phyloP scores from a whole-genome alignment of 78 protist genomes.

The Corallochytrium limacisporum region DNA sequence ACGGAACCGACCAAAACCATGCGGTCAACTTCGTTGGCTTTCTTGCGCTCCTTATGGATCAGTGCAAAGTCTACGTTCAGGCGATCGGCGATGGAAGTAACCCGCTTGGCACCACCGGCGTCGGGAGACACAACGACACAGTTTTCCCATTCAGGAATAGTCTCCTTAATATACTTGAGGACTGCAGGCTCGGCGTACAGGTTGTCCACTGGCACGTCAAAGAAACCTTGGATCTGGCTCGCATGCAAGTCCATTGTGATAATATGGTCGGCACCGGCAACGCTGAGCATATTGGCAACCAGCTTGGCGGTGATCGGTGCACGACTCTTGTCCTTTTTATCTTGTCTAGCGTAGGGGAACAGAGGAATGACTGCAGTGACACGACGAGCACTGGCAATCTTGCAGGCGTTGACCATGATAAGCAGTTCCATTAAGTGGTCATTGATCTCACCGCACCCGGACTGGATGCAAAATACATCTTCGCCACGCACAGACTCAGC shows the following conservation, averaged over 20 bases:
- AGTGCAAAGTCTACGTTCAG: conserved; percentile 50
- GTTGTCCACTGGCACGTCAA: conserved; percentile 72
- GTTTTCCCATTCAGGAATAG: conserved; percentile 13
- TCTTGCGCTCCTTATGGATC: conserved; percentile 66
- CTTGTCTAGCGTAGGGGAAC: conserved; percentile 65
- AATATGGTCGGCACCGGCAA: conserved; percentile 75
- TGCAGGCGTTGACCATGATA: conserved; percentile 63
- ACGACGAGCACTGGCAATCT: conserved; percentile 58
- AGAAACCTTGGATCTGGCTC: conserved; percentile 43
- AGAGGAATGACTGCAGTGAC: conserved; percentile 69
- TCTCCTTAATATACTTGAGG: conserved; percentile 43
- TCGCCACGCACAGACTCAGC: conserved; percentile 19
- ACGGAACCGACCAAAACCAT: conserved; percentile 65
- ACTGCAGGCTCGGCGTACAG: conserved; percentile 59
- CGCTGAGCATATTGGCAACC: conserved; percentile 62
- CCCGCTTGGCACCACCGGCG: conserved; percentile 69
- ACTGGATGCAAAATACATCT: conserved; percentile 66
- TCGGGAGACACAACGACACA: conserved; percentile 64
- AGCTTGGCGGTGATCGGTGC: conserved; percentile 71
- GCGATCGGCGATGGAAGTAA: conserved; percentile 53
- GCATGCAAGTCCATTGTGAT: conserved; percentile 70
- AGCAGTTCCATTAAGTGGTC: conserved; percentile 66
- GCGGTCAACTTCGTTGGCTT: conserved; percentile 28
- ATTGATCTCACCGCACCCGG: conserved; percentile 21
- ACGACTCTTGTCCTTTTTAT: conserved; percentile 55